phyloP scores from a whole-genome alignment of 2,329 filamentous ascomycete species.

The Aspergillus pseudoglaucus region DNA sequence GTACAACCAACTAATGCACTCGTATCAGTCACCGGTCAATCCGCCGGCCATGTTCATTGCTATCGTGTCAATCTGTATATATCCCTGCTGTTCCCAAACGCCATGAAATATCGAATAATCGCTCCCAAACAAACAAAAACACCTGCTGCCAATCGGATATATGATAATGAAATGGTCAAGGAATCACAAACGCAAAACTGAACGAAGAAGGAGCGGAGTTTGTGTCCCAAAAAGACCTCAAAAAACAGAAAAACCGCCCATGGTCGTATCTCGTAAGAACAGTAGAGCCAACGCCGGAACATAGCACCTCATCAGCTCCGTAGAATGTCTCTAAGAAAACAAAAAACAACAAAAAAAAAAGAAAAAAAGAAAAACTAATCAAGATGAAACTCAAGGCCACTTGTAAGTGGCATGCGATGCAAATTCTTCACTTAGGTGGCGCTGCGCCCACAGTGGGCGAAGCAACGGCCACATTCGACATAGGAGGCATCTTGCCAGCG shows the following conservation, averaged over 20 bases:
- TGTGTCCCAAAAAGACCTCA: background rate
- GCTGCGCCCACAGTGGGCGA: conserved; percentile 29
- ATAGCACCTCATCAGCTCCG: background rate
- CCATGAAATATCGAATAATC: conserved; percentile 5
- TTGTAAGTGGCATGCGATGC: background rate
- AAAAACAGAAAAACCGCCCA: background rate
- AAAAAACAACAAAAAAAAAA: no score
- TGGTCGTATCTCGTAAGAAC: background rate
- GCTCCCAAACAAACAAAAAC: conserved; percentile 7
- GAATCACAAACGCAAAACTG: conserved; percentile 3
- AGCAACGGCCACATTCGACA: conserved; percentile 24
- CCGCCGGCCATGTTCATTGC: background rate
- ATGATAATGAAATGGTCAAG: background rate
- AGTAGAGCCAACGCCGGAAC: background rate
- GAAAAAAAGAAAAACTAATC: no score
- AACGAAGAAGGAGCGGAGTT: background rate
- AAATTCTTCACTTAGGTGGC: conserved; percentile 24
- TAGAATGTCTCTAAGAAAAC: background rate
- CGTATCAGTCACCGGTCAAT: no score
- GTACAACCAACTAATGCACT: no score
- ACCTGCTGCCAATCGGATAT: background rate
- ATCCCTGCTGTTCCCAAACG: background rate
- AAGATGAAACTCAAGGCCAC: background rate
- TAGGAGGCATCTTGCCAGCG: conserved; percentile 20
- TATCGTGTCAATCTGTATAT: conserved; percentile 18